Evolutionary conservation across 2,329 filamentous ascomycete species (phyloP).

Genomic region (Penicillium digitatum): DNA sequence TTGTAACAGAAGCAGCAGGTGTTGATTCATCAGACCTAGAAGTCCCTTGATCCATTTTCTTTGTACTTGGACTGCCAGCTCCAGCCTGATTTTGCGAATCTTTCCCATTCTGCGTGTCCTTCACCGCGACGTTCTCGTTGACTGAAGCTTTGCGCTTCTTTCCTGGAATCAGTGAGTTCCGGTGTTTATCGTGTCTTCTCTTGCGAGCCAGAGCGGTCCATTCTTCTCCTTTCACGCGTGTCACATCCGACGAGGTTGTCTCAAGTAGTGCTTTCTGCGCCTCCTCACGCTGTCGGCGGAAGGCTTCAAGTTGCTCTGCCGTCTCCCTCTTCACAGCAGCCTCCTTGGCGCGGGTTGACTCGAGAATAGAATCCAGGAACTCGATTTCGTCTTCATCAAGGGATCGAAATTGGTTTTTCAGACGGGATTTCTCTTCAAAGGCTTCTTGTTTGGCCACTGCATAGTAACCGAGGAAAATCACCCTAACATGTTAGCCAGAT

Average conservation of each 20-base stretch:
- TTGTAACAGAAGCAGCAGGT: neutral
- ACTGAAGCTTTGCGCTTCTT: constrained; percentile 44
- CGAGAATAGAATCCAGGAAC: constrained; percentile 54
- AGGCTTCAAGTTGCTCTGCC: constrained; percentile 55
- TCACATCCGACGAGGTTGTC: constrained; percentile 33
- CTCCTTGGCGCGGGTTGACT: constrained; percentile 56
- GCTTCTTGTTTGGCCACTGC: constrained; percentile 50
- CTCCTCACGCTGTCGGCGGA: constrained; percentile 57
- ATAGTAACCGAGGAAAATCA: constrained; percentile 21
- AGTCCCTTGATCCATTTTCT: neutral
- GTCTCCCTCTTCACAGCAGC: constrained; percentile 56
- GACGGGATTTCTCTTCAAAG: constrained; percentile 49
- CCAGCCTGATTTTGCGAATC: constrained; percentile 9
- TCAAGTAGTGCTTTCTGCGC: constrained; percentile 51
- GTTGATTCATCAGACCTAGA: neutral
- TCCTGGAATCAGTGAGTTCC: constrained; percentile 37
- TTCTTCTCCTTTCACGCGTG: constrained; percentile 40
- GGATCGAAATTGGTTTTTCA: constrained; percentile 51
- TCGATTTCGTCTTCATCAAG: constrained; percentile 52
- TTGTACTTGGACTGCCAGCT: constrained; percentile 1
- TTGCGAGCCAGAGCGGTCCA: constrained; percentile 52
- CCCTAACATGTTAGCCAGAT: constrained; percentile 41
- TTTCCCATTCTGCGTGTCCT: constrained; percentile 3
- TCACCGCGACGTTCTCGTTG: constrained; percentile 14
- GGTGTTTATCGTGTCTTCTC: constrained; percentile 50